phyloP scores from a whole-genome alignment of 2,329 filamentous ascomycete genomes.

The Ophiostoma pallidulum region DNA sequence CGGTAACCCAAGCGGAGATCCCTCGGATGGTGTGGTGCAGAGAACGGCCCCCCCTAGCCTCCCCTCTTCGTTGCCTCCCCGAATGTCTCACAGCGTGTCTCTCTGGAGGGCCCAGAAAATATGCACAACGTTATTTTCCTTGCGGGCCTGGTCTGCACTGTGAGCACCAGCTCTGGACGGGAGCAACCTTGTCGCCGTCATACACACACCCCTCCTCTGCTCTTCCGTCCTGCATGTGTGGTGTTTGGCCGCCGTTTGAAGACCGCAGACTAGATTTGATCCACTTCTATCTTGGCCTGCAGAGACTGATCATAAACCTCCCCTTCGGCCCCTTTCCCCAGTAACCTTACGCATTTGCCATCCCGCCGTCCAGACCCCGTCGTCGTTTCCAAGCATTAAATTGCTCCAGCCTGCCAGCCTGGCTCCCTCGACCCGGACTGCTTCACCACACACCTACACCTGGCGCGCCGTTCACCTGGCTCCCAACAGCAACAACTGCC shows the following conservation, averaged over 20 bases:
- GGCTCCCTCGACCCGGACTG: neutral
- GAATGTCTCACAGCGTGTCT: slow-evolving; percentile 25
- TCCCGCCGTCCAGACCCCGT: neutral
- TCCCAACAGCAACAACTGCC: neutral
- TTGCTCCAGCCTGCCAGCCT: neutral
- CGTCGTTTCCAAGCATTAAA: neutral
- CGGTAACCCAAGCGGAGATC: slow-evolving; percentile 3
- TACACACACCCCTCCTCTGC: neutral
- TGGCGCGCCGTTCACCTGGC: neutral
- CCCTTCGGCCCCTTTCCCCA: slow-evolving; percentile 1
- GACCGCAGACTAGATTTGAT: slow-evolving; percentile 11
- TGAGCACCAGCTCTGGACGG: neutral
- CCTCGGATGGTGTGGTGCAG: slow-evolving; percentile 5
- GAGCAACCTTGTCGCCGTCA: neutral
- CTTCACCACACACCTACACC: neutral
- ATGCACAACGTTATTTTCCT: slow-evolving; percentile 14
- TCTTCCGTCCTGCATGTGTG: neutral
- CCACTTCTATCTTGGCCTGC: slow-evolving; percentile 4
- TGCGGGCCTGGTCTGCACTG: neutral
- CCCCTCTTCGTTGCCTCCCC: slow-evolving; percentile 13
- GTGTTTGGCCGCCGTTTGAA: slow-evolving; percentile 7
- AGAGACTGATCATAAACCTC: slow-evolving; percentile 12
- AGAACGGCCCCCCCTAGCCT: neutral
- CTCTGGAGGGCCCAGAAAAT: slow-evolving; percentile 24
- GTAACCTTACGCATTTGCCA: neutral